phyloP scores from a whole-genome alignment of 208 protist species.

The Leishmania braziliensis region DNA sequence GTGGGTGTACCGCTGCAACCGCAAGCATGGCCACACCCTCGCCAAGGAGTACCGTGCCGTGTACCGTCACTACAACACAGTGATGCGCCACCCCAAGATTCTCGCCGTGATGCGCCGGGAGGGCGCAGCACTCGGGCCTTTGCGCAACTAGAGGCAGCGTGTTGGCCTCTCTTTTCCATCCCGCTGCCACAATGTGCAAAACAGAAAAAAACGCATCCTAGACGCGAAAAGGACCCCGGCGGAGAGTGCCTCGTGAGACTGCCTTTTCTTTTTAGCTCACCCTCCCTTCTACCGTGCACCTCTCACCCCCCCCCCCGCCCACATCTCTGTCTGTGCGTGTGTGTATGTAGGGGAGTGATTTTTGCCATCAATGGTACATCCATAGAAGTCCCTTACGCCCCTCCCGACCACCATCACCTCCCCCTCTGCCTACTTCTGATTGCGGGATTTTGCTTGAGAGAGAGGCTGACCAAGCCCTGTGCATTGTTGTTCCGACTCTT shows the following conservation, averaged over 20 bases:
- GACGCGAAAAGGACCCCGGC: background rate
- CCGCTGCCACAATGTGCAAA: background rate
- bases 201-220: background rate
- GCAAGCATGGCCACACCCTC: conserved; percentile 50
- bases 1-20: conserved; percentile 64
- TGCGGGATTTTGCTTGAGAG: background rate
- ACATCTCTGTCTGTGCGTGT: background rate
- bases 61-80: conserved; percentile 83
- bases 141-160: conserved; percentile 18
- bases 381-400: conserved; percentile 1
- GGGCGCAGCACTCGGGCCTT: conserved; percentile 46
- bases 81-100: conserved; percentile 77
- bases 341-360: background rate
- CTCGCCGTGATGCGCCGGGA: conserved; percentile 62
- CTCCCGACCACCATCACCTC: background rate
- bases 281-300: background rate
- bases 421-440: background rate
- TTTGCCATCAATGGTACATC: background rate
- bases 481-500: background rate
- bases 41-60: conserved; percentile 61
- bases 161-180: background rate
- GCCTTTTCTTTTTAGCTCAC: background rate
- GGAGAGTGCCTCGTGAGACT: background rate
- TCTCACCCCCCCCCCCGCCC: background rate
- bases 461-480: background rate